Evolutionary conservation across 2,329 filamentous ascomycete genomes (phyloP), one percentile per base, ranked within the genome.

Genomic region (Ceratocystis diversiconidia): DNA sequence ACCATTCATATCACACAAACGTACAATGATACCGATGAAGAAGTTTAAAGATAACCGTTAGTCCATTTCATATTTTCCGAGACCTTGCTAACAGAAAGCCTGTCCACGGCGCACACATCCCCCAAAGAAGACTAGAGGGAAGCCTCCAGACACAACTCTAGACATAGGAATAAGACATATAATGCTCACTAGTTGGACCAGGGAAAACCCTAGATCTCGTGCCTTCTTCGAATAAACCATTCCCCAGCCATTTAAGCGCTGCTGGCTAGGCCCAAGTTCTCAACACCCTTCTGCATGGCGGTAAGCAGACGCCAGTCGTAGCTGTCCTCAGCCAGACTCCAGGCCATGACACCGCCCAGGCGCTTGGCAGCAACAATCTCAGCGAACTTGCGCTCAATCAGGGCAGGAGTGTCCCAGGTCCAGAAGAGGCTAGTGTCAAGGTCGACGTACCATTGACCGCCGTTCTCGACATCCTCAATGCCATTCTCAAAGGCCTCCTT

Each of bases 321-420:
- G 52, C 52, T 57, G 66, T 90, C 87, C 74, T 90, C 86, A 2
- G 85, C 87, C 68, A 90, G 71, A 22, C 85, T 86, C 87, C 87
- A 90, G 0, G 86, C 86, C 79, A 90, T 89, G 3, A 88, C 82
- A n/a, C 88, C 88, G 0, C 87, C 86, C 0, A 90, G 72, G 0
- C 76, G 73, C 71, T 80, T 79, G 36, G 76, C 76, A 32, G 77
- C 74, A 1, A 89, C 78, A 44, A 90, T 79, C 3, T 79, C 72
- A 2, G 78, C 74, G 66, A 89, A 83, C 75, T 90, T 91, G 66
- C 77, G 75, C 10, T 73, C 69, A 62, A 91, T 84, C 12, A 84
- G 78, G 5, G 77, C 77, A 0, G 80, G 77, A 0, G 85, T 88
- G 67, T 91, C 88, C 77, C 85, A 90, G 0, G 85, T 85, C 88